A percentile compares a stretch with the other conserved stretches of the same genome.
Conservation (phyloP, 2,329 filamentous ascomycete genomes). For the Aspergillus flavus region DNA sequence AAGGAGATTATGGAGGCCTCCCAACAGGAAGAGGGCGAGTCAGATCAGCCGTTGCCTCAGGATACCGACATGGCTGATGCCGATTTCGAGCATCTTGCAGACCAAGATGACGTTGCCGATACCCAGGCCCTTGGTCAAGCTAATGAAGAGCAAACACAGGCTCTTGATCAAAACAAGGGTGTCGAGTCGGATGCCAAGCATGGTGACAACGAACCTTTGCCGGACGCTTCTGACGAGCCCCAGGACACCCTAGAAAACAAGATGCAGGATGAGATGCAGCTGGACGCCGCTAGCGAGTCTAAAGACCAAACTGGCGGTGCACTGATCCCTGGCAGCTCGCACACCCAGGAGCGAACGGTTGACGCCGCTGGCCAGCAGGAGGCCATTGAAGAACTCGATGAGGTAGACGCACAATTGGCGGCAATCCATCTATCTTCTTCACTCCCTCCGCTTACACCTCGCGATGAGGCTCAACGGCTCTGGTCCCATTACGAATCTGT, state of each 20-base stretch:
- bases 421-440: slow-evolving; percentile 70
- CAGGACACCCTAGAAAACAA: slow-evolving; percentile 47
- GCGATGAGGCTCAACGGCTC: slow-evolving; percentile 67
- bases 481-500: slow-evolving; percentile 84
- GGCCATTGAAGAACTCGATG: slow-evolving; percentile 47
- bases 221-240: slow-evolving; percentile 51
- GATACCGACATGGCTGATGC: slow-evolving; percentile 73
- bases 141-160: slow-evolving; percentile 80
- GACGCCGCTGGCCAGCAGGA: slow-evolving; percentile 43
- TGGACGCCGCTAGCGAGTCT: slow-evolving; percentile 36
- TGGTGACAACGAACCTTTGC: slow-evolving; percentile 60
- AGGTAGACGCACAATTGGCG: slow-evolving; percentile 62
- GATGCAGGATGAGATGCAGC: slow-evolving; percentile 51
- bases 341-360: slow-evolving; percentile 28
- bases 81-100: slow-evolving; percentile 92
- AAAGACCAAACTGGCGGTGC: slow-evolving; percentile 50
- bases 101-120: slow-evolving; percentile 80
- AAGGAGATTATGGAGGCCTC: slow-evolving; percentile 72
- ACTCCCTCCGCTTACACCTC: slow-evolving; percentile 47
- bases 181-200: slow-evolving; percentile 67
- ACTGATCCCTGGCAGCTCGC: slow-evolving; percentile 56
- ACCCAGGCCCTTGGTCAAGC: slow-evolving; percentile 89
- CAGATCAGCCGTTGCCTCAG: slow-evolving; percentile 54
- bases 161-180: slow-evolving; percentile 86
- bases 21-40: slow-evolving; percentile 54